These are phyloP conservation scores for Penicillium sp. DNA, from an alignment of 2,329 filamentous ascomycete species.

Conservation along the genomic window DNA sequence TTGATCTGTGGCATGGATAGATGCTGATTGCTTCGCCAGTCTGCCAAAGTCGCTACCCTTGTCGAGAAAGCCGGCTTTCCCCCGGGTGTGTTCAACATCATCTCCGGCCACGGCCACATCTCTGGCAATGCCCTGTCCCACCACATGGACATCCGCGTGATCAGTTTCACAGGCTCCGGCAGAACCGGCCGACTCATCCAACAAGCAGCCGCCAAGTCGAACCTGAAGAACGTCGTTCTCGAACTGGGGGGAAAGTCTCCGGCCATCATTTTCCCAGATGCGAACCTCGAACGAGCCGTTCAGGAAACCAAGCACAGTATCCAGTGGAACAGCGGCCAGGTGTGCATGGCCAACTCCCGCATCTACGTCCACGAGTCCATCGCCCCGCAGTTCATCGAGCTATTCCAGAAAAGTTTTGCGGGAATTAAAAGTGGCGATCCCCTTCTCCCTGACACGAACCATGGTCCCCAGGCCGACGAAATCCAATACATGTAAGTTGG, in stretches of 20 bases:
- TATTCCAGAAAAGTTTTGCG: constrained; percentile 37
- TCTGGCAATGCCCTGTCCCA: constrained; percentile 67
- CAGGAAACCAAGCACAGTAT: constrained; percentile 60
- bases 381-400: constrained; percentile 67
- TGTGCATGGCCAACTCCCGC: constrained; percentile 61
- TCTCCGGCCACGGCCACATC: constrained; percentile 73
- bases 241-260: constrained; percentile 67
- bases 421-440: constrained; percentile 44
- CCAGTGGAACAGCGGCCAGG: constrained; percentile 60
- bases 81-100: constrained; percentile 60
- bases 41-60: constrained; percentile 43
- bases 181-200: constrained; percentile 61
- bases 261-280: constrained; percentile 62
- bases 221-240: constrained; percentile 65
- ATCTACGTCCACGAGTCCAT: constrained; percentile 74
- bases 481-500: constrained; percentile 82
- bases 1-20: neutral
- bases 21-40: neutral
- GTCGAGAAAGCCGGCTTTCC: constrained; percentile 62
- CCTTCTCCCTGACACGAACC: constrained; percentile 67
- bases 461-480: constrained; percentile 80
- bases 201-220: constrained; percentile 60
- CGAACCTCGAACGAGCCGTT: constrained; percentile 65
- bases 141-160: constrained; percentile 64
- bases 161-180: constrained; percentile 64